Evolutionary conservation across 495 filamentous ascomycete species (phyloP), one percentile per base, ranked within the genome.

Genomic region (Neurospora sp.): DNA sequence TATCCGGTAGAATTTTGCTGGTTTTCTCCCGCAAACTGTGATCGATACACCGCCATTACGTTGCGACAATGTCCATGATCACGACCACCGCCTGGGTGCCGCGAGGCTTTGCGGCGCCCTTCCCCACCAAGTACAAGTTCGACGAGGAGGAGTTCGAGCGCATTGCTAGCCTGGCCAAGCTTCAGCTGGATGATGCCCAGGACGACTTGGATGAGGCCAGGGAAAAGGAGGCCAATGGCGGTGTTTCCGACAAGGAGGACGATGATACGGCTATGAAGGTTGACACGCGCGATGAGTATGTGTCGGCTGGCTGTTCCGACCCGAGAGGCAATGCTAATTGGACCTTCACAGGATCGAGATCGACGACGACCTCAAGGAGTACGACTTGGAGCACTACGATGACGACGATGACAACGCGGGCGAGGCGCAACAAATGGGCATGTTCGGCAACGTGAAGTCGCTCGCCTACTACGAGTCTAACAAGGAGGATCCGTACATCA

Each of bases 401-500:
- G 91, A 91, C 76, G 91, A 95, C 70, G 87, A 90, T 10, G 88
- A 88, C 40, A 88, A 90, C 20, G 83, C 89, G 42, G 84, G 78
- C 68, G 89, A 86, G 53, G 88, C 85, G 37, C 85, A 91, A 79
- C 86, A 89, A 68, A 91, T 94, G 87, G 91, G 90, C 75, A 96
- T 97, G 90, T 97, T 99, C 80, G 95, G 94, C 72, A 97, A 97
- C 75, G 90, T 97, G 76, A 94, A 94, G 81, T 93, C 92, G 38
- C 84, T 99, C 20, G 94, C 94, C 8, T 99, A 97, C 81, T 93
- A 99, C 85, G 87, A 93, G 74, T 92, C 92, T 40, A 94, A 97
- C 80, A 91, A 93, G 77, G 92, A 95, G 41, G 96, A 99, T 78
- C 96, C 96, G 3, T 98, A 99, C 81, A 96, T 99, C 75, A 96